phyloP scores from a whole-genome alignment of 2,329 filamentous ascomycete species.

The Nothophaeocryptopus gaeumannii region DNA sequence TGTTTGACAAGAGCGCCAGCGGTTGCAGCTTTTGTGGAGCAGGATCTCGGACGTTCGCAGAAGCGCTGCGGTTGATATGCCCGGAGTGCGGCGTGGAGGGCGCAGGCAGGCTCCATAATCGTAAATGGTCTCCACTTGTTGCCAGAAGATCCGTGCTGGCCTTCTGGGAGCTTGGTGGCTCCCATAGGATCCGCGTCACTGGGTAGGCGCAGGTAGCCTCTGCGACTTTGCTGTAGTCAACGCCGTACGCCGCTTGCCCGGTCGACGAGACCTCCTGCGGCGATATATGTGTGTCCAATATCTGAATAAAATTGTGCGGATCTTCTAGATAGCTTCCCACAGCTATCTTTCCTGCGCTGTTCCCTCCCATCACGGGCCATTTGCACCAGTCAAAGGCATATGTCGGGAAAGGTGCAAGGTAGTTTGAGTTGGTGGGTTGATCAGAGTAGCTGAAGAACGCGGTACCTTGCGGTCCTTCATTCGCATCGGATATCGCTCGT shows the following conservation, averaged over 20 bases:
- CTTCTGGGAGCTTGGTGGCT: constrained; percentile 91
- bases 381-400: constrained; percentile 99
- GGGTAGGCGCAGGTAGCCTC: constrained; percentile 98
- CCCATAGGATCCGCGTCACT: constrained; percentile 92
- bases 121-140: constrained; percentile 89
- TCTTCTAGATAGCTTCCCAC: constrained; percentile 96
- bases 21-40: constrained; percentile 82
- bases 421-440: constrained; percentile 77
- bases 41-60: constrained; percentile 57
- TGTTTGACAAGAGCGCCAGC: constrained; percentile 89
- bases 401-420: constrained; percentile 88
- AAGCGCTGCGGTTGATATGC: constrained; percentile 65
- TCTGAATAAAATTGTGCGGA: constrained; percentile 99
- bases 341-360: constrained; percentile 86
- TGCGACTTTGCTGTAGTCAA: constrained; percentile 90
- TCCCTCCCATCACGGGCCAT: constrained; percentile 74
- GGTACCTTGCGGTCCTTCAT: constrained; percentile 65
- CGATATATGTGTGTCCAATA: constrained; percentile 79
- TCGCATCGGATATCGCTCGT: constrained; percentile 75
- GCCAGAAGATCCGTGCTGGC: constrained; percentile 92
- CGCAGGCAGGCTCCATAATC: constrained; percentile 83
- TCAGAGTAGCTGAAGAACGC: constrained; percentile 63
- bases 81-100: constrained; percentile 40
- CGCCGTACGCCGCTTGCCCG: constrained; percentile 67
- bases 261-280: constrained; percentile 67